Percentiles rank a stretch among this genome's conserved stretches.
Conservation (phyloP, 2,329 filamentous ascomycete genomes). For the Cordyceps cicadae region DNA sequence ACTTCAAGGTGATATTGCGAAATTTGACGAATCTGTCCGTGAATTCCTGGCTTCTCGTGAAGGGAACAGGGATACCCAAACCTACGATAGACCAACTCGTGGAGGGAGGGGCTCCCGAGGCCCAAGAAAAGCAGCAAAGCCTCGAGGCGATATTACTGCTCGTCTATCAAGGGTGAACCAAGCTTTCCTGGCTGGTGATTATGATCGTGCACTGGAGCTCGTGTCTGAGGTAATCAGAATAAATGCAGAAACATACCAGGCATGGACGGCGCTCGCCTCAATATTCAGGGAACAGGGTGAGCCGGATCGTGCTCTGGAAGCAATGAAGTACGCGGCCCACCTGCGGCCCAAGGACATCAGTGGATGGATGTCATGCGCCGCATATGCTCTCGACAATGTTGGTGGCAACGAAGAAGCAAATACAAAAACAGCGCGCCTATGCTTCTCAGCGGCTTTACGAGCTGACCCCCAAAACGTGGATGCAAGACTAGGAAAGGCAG, state of each 20-base stretch:
- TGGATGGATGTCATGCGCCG: constrained; percentile 52
- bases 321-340: constrained; percentile 54
- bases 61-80: constrained; percentile 16
- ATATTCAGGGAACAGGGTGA: constrained; percentile 55
- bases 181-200: constrained; percentile 55
- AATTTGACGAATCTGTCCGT: constrained; percentile 33
- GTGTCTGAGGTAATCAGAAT: constrained; percentile 58
- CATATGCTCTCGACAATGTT: constrained; percentile 45
- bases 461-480: constrained; percentile 49
- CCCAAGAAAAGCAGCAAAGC: constrained; percentile 55
- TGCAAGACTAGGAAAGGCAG: constrained; percentile 51
- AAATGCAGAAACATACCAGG: constrained; percentile 58
- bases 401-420: constrained; percentile 40
- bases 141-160: constrained; percentile 62
- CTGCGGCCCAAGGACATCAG: constrained; percentile 51
- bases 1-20: constrained; percentile 35
- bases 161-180: constrained; percentile 59
- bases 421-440: constrained; percentile 47
- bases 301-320: constrained; percentile 47
- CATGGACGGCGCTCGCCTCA: constrained; percentile 54
- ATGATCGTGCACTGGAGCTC: constrained; percentile 49
- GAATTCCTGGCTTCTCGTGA: constrained; percentile 32
- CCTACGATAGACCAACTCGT: constrained; percentile 14
- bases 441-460: constrained; percentile 51
- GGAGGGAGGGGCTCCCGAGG: constrained; percentile 30